phyloP scores from a whole-genome alignment of 805 yeast species.

The Wickerhamomyces rabaulensis region DNA sequence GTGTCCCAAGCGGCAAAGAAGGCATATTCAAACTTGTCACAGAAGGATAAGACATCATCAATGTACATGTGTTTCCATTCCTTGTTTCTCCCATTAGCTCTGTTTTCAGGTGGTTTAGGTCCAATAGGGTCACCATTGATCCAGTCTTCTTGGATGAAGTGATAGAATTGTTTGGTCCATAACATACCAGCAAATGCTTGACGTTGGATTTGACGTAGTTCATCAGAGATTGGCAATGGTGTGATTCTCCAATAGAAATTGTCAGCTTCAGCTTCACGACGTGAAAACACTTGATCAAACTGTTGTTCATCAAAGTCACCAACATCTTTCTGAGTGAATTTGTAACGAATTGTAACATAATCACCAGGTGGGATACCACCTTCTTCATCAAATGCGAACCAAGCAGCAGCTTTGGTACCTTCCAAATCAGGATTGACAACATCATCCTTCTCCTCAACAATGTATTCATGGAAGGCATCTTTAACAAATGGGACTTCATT shows the following conservation, averaged over 20 bases:
- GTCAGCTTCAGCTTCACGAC: constrained; percentile 84
- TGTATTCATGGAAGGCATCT: constrained; percentile 87
- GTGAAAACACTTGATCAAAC: constrained; percentile 62
- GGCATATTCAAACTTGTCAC: constrained; percentile 95
- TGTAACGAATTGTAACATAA: constrained; percentile 79
- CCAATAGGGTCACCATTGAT: constrained; percentile 79
- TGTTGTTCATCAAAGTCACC: constrained; percentile 61
- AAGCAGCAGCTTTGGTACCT: constrained; percentile 86
- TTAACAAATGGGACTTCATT: constrained; percentile 57
- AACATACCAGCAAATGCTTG: constrained; percentile 92
- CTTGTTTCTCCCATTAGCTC: constrained; percentile 83
- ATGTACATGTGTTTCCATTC: constrained; percentile 88
- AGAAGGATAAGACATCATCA: constrained; percentile 82
- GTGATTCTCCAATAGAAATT: constrained; percentile 86
- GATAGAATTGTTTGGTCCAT: constrained; percentile 92
- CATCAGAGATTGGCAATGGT: constrained; percentile 79
- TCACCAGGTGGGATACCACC: constrained; percentile 85
- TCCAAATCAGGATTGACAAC: constrained; percentile 62
- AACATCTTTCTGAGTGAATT: constrained; percentile 43
- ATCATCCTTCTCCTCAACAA: constrained; percentile 52
- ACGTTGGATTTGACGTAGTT: constrained; percentile 76
- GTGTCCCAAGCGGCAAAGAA: constrained; percentile 97
- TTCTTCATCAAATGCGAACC: constrained; percentile 70
- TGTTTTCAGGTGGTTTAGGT: constrained; percentile 70
- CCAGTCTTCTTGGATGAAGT: constrained; percentile 85